Evolutionary conservation across 106 monocot species (phyloP).

Genomic region (Dendrobium chrysotoxum): DNA sequence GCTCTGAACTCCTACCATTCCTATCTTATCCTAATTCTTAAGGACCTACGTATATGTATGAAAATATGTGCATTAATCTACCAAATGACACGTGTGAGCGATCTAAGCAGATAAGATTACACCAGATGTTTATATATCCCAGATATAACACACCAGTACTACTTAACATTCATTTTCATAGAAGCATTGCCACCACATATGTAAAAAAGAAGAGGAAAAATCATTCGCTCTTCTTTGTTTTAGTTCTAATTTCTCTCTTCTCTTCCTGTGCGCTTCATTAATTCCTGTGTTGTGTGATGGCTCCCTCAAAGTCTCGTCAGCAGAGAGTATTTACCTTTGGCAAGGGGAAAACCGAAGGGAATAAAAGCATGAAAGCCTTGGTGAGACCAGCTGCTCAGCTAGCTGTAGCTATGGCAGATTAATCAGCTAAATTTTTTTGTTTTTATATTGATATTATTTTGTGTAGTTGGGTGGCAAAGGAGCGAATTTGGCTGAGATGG

Average conservation of each 20-base stretch:
- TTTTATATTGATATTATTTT: background rate
- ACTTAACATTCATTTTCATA: too few species aligned
- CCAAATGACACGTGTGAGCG: too few species aligned
- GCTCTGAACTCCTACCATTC: too few species aligned
- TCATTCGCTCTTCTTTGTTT: background rate
- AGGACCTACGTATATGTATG: too few species aligned
- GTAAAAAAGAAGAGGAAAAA: background rate
- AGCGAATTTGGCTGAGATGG: conserved; percentile 95
- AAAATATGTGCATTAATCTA: too few species aligned
- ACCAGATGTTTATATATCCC: too few species aligned
- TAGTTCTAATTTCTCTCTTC: background rate
- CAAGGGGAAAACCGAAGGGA: conserved; percentile 81
- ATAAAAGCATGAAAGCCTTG: conserved; percentile 80
- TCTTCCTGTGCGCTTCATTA: background rate
- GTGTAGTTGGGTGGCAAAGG: conserved; percentile 86
- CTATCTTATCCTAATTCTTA: too few species aligned
- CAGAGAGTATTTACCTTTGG: conserved; percentile 88
- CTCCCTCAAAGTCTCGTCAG: conserved; percentile 12
- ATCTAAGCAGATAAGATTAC: too few species aligned
- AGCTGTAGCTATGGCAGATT: background rate
- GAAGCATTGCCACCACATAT: too few species aligned
- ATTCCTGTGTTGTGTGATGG: background rate
- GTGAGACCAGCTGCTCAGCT: conserved; percentile 17
- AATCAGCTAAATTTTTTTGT: background rate
- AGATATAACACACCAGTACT: too few species aligned